Evolutionary conservation across 768 basidiomycete species (phyloP).

Genomic region (Suillus occidentalis): DNA sequence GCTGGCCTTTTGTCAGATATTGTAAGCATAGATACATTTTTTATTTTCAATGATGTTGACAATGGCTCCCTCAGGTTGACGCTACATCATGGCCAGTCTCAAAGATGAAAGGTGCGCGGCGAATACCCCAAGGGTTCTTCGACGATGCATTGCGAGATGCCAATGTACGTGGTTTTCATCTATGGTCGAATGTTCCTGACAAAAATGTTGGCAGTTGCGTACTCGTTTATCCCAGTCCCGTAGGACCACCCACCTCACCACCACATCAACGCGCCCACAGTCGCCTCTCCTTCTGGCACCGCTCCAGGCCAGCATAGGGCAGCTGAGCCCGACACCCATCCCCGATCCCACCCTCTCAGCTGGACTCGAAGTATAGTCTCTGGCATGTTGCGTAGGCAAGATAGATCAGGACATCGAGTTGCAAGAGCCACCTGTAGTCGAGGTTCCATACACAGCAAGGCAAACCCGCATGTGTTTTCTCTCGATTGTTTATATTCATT

Average conservation of each 20-base stretch:
- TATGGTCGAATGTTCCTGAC: neutral
- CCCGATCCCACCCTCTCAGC: neutral
- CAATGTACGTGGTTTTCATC: neutral
- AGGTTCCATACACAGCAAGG: neutral
- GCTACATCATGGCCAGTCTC: neutral
- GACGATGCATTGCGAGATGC: neutral
- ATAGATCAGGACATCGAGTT: neutral
- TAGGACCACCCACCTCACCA: neutral
- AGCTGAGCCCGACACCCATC: neutral
- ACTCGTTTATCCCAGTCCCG: neutral
- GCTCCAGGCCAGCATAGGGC: too few relatives aligned
- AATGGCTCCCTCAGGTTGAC: neutral
- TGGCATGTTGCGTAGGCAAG: neutral
- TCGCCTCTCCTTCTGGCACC: neutral
- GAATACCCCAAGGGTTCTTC: neutral
- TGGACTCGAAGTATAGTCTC: neutral
- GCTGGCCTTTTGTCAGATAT: neutral
- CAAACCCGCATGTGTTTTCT: neutral
- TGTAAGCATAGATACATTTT: neutral
- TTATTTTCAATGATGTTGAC: neutral
- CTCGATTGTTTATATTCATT: neutral
- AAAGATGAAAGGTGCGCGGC: neutral
- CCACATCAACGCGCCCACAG: neutral
- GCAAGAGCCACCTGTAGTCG: neutral
- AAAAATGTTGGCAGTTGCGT: neutral